A percentile compares a stretch with the other conserved stretches of the same genome.
Conservation (phyloP, 169 alveolate genomes). For the Cryptosporidium ubiquitum region DNA sequence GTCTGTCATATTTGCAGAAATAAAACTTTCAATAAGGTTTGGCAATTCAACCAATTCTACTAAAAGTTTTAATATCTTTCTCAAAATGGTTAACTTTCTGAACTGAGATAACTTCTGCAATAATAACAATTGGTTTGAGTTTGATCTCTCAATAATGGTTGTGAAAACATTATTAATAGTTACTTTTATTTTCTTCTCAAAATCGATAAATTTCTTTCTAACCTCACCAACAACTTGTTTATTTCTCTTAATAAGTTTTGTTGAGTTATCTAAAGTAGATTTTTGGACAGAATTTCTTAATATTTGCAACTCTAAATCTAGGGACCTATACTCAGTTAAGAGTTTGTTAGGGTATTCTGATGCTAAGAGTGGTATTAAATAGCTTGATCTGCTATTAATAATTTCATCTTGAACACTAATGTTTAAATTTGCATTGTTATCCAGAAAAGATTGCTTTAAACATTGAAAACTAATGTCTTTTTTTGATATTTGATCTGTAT, state of each 20-base stretch:
- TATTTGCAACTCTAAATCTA: constrained; percentile 12
- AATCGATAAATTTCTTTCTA: neutral
- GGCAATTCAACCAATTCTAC: constrained; percentile 52
- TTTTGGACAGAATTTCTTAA: constrained; percentile 4
- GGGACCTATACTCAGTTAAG: constrained; percentile 5
- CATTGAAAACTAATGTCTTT: neutral
- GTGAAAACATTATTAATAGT: neutral
- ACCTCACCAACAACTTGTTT: constrained; percentile 10
- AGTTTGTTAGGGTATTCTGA: constrained; percentile 42
- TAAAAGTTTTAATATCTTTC: neutral
- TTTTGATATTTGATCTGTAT: neutral
- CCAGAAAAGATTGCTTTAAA: neutral
- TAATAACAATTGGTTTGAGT: neutral
- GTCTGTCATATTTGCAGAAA: constrained; percentile 49
- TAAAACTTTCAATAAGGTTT: constrained; percentile 9
- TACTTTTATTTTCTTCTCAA: neutral
- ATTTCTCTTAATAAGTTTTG: constrained; percentile 23
- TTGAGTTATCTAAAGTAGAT: constrained; percentile 21
- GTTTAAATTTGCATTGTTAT: neutral
- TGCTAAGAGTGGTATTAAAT: constrained; percentile 31
- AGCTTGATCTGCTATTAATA: neutral
- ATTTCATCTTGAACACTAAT: neutral
- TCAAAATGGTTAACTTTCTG: constrained; percentile 1
- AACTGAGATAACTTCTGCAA: neutral
- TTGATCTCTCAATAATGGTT: neutral